Conservation (phyloP, 208 protist species). For the Trypanosoma brucei region DNA sequence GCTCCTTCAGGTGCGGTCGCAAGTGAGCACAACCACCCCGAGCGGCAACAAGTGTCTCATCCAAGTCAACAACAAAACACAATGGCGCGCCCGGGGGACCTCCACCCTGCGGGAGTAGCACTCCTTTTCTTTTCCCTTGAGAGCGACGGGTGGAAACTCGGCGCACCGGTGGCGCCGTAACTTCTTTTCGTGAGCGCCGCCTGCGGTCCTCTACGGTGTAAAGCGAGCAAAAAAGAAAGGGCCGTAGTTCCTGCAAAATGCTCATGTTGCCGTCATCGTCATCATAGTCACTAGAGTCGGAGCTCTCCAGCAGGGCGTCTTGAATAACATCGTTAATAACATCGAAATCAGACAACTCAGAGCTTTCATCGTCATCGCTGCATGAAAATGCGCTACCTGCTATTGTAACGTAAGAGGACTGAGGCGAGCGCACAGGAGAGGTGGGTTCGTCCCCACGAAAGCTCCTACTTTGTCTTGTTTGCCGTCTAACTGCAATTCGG, state of each 20-base stretch:
- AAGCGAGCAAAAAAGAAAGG: constrained; percentile 11
- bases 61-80: constrained; percentile 74
- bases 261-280: constrained; percentile 1
- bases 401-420: background rate
- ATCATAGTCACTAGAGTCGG: constrained; percentile 25
- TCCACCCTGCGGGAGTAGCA: constrained; percentile 13
- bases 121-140: background rate
- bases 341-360: constrained; percentile 63
- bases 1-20: constrained; percentile 43
- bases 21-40: constrained; percentile 47
- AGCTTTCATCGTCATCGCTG: constrained; percentile 29
- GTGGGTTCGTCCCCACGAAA: background rate
- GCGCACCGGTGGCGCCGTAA: no score
- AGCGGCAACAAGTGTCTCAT: constrained; percentile 74
- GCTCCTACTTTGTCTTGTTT: constrained; percentile 2
- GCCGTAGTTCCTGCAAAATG: constrained; percentile 15
- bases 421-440: background rate
- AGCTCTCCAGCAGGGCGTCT: constrained; percentile 48
- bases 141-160: background rate
- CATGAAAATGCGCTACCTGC: background rate
- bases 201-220: no score
- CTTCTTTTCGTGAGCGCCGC: no score
- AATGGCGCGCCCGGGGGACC: constrained; percentile 23
- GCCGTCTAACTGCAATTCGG: background rate
- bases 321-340: constrained; percentile 72